Base-by-base conservation (phyloP, 805 yeast genomes). In the Spathaspora girioi region DNA sequence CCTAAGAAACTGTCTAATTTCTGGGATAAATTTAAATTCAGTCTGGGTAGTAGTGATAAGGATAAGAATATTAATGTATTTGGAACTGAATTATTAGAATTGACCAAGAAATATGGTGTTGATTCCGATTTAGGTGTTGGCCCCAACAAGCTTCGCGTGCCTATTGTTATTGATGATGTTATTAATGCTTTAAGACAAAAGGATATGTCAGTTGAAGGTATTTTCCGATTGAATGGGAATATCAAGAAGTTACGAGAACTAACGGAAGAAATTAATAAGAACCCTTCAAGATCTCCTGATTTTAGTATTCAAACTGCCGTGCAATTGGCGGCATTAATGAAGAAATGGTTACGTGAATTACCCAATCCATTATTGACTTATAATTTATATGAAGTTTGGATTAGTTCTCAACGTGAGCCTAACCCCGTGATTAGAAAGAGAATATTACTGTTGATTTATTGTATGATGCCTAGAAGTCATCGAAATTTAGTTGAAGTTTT, bases 181-280 rank as follows among this genome's bases (percentile, higher is more conserved):
- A 82, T 94, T 35, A 80, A 82, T 29, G 88, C 96, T 0, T 80
- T 94, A 74, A 81, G 89, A 49, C 93, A 87, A 53, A 90, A 89
- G 76, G 98, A 94, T 68, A 82, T 93, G 86, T 89, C 97, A 2
- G 91, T 85, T 29, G 99, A 94, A 68, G 99, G 99, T 53, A 86
- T 94, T 4, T 94, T 94, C 78, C 82, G 99, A 61, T 87, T 92
- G 63, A 94, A 94, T 64, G 99, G 99, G 62, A 94, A 94, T 64
- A 92, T 94, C 62, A 83, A 91, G 59, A 79, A 88, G 44, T 73
- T 93, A 47, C 82, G 86, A 58, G 88, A 85, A 57, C 70, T 92
- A 52, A 80, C 90, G 0, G 89, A 83, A 49, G 78, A 75, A 46
- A 86, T 93, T 56, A 94, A 94, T 68, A 73, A 78, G 44, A 76